Base-by-base conservation (phyloP, 2,329 filamentous ascomycete species). In the Exophiala oligosperma region DNA sequence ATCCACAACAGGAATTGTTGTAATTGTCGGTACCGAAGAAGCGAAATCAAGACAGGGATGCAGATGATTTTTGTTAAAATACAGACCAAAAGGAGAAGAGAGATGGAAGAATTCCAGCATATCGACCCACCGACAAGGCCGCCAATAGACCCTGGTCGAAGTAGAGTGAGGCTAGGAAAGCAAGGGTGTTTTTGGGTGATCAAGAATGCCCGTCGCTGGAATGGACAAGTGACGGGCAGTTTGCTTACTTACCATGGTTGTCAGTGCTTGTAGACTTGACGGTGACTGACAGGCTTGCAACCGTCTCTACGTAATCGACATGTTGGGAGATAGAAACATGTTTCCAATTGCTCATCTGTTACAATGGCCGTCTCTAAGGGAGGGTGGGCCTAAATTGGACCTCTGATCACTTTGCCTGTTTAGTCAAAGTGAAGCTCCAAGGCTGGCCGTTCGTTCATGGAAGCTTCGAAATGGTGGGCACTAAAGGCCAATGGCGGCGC, bases 81-180 rank as follows among this genome's bases (percentile, higher is more conserved):
- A 35, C 32, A 9, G 32, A 28, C 4, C 4, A 28, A 49, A 49
- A 41, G 41, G 48, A 50, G 41, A 17, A 49, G 12, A 26, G 57
- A 49, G 54, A 57, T 41, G 44, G 43, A 55, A 52, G 44, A 57
- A 47, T 60, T 63, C 54, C 52, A 57, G 54, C 61, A 58, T 17
- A 26, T n/a, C 40, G 57, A 54, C 48, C 61, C 57, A 48, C 57
- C 46, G 37, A 35, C 46, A 57, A 54, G 61, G 57, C 61, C 41
- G 49, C 57, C 61, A 60, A 63, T 60, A 12, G 47, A 55, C 52
- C 37, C 35, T 24, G 2, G 26, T 43, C 26, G 46, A 12, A 28
- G 24, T 28, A 29, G 23, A 32, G 24, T 48, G 46, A 29, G 24
- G 46, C 46, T 48, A 48, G 9, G n/a, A 28, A 32, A 3, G 9